phyloP scores from a whole-genome alignment of 2,329 filamentous ascomycete genomes.

The Trichoderma sp. region DNA sequence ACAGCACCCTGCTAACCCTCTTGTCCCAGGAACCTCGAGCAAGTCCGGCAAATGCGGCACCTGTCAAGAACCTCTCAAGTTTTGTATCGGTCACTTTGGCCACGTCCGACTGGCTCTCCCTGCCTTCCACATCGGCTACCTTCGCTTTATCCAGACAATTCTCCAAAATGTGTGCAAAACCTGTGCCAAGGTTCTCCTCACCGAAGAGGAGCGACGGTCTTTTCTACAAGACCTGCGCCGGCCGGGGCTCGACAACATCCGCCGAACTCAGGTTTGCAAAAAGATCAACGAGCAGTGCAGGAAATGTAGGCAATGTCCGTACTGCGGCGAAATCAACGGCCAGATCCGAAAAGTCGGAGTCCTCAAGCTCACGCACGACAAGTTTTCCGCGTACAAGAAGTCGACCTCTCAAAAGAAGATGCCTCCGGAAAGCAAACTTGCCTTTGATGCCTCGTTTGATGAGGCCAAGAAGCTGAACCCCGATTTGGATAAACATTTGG shows the following conservation, averaged over 20 bases:
- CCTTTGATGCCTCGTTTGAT: slow-evolving; percentile 83
- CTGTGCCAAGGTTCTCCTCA: slow-evolving; percentile 80
- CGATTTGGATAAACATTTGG: slow-evolving; percentile 87
- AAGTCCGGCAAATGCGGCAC: slow-evolving; percentile 80
- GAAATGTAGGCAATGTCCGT: slow-evolving; percentile 79
- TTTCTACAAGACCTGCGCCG: slow-evolving; percentile 80
- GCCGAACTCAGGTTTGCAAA: slow-evolving; percentile 81
- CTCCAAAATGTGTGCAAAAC: slow-evolving; percentile 95
- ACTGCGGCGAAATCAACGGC: slow-evolving; percentile 82
- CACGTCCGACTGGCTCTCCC: slow-evolving; percentile 88
- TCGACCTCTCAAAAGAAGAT: slow-evolving; percentile 86
- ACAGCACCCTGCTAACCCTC: neutral
- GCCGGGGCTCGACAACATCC: slow-evolving; percentile 78
- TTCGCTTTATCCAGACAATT: slow-evolving; percentile 89
- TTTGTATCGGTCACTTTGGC: slow-evolving; percentile 94
- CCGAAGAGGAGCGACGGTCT: slow-evolving; percentile 73
- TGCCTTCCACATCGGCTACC: slow-evolving; percentile 93
- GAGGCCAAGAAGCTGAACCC: slow-evolving; percentile 75
- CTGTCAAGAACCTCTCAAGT: slow-evolving; percentile 76
- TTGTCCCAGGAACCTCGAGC: slow-evolving; percentile 68
- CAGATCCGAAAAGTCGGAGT: slow-evolving; percentile 89
- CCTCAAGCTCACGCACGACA: slow-evolving; percentile 94
- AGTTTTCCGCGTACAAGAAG: slow-evolving; percentile 83
- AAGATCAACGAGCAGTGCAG: slow-evolving; percentile 86
- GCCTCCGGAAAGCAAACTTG: slow-evolving; percentile 75